Conservation (phyloP, 2,329 filamentous ascomycete genomes). For the Aspergillus sojae region DNA sequence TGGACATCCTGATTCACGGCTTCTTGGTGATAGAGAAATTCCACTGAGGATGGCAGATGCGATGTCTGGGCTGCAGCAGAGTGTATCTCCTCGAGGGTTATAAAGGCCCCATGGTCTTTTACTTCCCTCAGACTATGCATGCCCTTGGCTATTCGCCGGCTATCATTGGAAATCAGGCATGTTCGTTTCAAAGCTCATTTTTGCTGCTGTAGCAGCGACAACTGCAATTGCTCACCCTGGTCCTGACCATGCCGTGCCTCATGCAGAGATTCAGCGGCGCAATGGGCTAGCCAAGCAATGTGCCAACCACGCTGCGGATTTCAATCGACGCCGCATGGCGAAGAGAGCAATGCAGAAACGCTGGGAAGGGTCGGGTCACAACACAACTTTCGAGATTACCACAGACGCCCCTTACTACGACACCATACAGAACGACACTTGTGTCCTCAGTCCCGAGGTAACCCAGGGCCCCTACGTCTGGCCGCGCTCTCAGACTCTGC, state of each 20-base stretch:
- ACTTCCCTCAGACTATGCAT: background rate
- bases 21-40: background rate
- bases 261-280: constrained; percentile 5
- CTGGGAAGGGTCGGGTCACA: background rate
- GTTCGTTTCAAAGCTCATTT: background rate
- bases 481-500: constrained; percentile 40
- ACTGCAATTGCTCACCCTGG: constrained; percentile 7
- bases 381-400: constrained; percentile 1
- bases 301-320: constrained; percentile 1
- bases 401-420: constrained; percentile 23
- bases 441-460: constrained; percentile 42
- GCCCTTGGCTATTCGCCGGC: background rate
- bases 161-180: background rate
- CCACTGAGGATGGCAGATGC: background rate
- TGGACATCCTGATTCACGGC: background rate
- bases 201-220: background rate
- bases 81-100: background rate
- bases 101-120: background rate
- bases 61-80: background rate
- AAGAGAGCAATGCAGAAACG: constrained; percentile 4
- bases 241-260: background rate
- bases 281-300: constrained; percentile 5
- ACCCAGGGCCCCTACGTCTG: constrained; percentile 42
- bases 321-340: constrained; percentile 6
- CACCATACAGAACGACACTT: constrained; percentile 29